A percentile compares a stretch with the other conserved stretches of the same genome.
Conservation (phyloP, 805 yeast genomes). For the Ogataea haglerorum region DNA sequence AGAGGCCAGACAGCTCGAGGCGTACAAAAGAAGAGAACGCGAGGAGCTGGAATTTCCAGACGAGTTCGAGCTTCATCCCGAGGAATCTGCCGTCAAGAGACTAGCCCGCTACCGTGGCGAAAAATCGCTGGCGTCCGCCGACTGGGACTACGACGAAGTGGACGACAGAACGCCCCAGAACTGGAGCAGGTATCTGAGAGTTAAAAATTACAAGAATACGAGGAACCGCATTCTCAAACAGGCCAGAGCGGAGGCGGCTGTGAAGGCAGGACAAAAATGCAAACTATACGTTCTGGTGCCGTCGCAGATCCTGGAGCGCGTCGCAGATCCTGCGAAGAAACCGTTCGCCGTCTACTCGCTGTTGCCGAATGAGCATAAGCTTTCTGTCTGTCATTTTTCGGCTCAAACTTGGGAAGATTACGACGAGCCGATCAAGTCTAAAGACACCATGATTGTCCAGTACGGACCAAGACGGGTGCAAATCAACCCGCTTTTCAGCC, state of each 20-base stretch:
- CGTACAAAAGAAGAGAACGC: slow-evolving; percentile 63
- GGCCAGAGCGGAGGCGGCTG: slow-evolving; percentile 44
- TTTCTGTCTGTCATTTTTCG: slow-evolving; percentile 77
- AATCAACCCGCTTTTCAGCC: slow-evolving; percentile 80
- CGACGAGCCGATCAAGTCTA: slow-evolving; percentile 81
- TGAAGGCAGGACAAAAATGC: slow-evolving; percentile 62
- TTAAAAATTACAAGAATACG: slow-evolving; percentile 74
- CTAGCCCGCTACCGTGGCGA: slow-evolving; percentile 82
- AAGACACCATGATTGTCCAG: slow-evolving; percentile 77
- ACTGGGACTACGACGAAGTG: slow-evolving; percentile 84
- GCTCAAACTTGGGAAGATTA: slow-evolving; percentile 88
- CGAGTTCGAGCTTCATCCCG: slow-evolving; percentile 82
- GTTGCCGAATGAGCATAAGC: slow-evolving; percentile 81
- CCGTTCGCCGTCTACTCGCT: slow-evolving; percentile 72
- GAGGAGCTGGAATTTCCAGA: slow-evolving; percentile 95
- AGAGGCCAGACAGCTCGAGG: slow-evolving; percentile 71
- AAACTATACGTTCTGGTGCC: slow-evolving; percentile 60
- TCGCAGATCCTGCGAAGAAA: slow-evolving; percentile 39
- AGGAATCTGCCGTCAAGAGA: slow-evolving; percentile 70
- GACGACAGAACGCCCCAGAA: slow-evolving; percentile 71
- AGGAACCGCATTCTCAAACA: slow-evolving; percentile 66
- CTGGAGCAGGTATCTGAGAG: slow-evolving; percentile 72
- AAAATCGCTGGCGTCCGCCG: slow-evolving; percentile 71
- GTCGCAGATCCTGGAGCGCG: slow-evolving; percentile 38
- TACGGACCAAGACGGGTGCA: slow-evolving; percentile 89